Conservation (phyloP, 2,329 filamentous ascomycete genomes). For the Ophioceras dolichostomum region DNA sequence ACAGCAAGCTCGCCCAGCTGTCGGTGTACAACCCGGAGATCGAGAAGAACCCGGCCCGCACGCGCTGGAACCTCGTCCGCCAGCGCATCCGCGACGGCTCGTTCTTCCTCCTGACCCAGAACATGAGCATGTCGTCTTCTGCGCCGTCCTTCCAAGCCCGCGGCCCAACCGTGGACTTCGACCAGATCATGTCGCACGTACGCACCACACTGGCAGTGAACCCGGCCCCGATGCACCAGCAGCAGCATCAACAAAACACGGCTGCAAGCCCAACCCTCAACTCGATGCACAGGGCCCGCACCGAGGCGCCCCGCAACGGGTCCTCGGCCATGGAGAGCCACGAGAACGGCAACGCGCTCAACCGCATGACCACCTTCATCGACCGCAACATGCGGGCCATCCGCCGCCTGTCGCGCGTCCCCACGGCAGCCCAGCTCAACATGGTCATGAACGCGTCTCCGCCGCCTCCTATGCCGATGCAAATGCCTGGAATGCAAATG, state of each 20-base stretch:
- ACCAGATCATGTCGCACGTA: constrained; percentile 29
- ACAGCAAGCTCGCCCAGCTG: constrained; percentile 33
- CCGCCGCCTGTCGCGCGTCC: constrained; percentile 16
- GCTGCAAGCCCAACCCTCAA: constrained; percentile 9
- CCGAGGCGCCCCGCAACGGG: neutral
- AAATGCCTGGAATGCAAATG: neutral
- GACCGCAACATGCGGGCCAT: constrained; percentile 29
- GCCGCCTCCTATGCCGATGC: neutral
- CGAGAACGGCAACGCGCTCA: constrained; percentile 27
- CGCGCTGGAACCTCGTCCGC: constrained; percentile 37
- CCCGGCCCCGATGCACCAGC: constrained; percentile 3
- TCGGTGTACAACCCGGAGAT: constrained; percentile 38
- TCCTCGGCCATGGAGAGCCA: constrained; percentile 2
- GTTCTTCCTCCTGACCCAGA: constrained; percentile 34
- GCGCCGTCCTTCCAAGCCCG: constrained; percentile 14
- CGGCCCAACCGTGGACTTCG: constrained; percentile 27
- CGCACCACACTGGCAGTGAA: constrained; percentile 18
- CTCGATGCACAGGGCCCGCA: constrained; percentile 4
- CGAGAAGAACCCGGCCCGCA: constrained; percentile 38
- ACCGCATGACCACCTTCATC: constrained; percentile 31
- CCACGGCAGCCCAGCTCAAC: neutral
- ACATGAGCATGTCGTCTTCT: constrained; percentile 16
- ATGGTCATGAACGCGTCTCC: neutral
- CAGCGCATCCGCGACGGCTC: constrained; percentile 35
- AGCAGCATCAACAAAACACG: constrained; percentile 8